A percentile compares a stretch with the other conserved stretches of the same genome.
These are phyloP conservation scores for Cokeromyces recurvatus DNA, from an alignment of 371 early-diverging fungal genomes.

Conservation along the genomic window DNA sequence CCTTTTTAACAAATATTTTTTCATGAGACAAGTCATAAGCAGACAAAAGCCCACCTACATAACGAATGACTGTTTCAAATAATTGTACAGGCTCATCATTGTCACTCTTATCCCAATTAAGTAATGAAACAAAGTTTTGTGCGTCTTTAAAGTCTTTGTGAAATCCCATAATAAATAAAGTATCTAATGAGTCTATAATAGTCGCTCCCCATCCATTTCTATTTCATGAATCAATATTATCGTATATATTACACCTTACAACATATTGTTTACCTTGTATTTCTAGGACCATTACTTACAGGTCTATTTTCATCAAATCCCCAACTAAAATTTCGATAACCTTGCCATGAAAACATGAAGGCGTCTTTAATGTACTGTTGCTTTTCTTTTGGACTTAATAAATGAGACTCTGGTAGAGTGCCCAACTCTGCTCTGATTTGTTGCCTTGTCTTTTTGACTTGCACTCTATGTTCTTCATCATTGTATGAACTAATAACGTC, in stretches of 20 bases:
- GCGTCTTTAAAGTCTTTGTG: slow-evolving; percentile 67
- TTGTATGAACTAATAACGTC: too few relatives aligned
- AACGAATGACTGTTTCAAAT: slow-evolving; percentile 88
- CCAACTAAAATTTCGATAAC: slow-evolving; percentile 63
- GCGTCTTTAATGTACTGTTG: slow-evolving; percentile 45
- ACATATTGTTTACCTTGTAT: slow-evolving; percentile 55
- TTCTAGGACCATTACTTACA: slow-evolving; percentile 31
- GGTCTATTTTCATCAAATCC: slow-evolving; percentile 59
- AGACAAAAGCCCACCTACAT: slow-evolving; percentile 81
- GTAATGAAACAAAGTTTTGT: slow-evolving; percentile 47
- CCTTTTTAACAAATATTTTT: slow-evolving; percentile 37
- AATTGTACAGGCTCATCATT: slow-evolving; percentile 33
- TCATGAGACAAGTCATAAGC: slow-evolving; percentile 68
- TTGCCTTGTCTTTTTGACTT: slow-evolving; percentile 12
- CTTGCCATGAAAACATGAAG: slow-evolving; percentile 69
- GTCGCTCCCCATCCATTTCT: slow-evolving; percentile 54
- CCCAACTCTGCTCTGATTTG: slow-evolving; percentile 10
- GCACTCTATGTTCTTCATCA: too few relatives aligned
- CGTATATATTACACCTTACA: background rate
- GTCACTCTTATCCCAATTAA: slow-evolving; percentile 31
- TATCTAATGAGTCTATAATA: slow-evolving; percentile 81
- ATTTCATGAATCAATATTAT: background rate
- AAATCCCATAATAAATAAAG: slow-evolving; percentile 74
- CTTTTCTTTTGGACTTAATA: slow-evolving; percentile 26
- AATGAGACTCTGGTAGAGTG: slow-evolving; percentile 21